Conservation (phyloP, 1,139 yeast genomes). For the Suhomyces panamericanus region DNA sequence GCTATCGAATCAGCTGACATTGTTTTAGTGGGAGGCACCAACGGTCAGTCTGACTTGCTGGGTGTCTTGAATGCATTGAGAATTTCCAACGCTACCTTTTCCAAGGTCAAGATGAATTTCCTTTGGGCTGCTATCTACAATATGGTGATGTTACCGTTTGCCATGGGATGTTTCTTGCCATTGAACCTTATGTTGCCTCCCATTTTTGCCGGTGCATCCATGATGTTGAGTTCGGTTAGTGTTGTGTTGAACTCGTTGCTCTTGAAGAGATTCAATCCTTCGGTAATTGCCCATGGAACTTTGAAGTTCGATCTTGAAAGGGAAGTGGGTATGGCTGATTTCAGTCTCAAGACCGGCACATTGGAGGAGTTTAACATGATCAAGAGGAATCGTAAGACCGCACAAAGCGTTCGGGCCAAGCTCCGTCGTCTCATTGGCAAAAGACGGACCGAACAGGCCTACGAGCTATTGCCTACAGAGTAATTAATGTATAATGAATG, state of each 20-base stretch:
- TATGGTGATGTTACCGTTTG: constrained; percentile 85
- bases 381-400: constrained; percentile 21
- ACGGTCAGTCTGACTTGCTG: constrained; percentile 44
- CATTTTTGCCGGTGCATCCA: constrained; percentile 88
- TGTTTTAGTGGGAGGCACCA: constrained; percentile 52
- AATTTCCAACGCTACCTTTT: constrained; percentile 69
- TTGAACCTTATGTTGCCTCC: constrained; percentile 79
- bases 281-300: constrained; percentile 21
- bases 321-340: constrained; percentile 19
- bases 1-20: constrained; percentile 96
- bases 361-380: constrained; percentile 31
- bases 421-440: constrained; percentile 2
- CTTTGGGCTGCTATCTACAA: constrained; percentile 88
- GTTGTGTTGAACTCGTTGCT: constrained; percentile 80
- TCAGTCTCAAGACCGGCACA: constrained; percentile 33
- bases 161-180: constrained; percentile 88
- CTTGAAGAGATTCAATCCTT: constrained; percentile 63
- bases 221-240: constrained; percentile 90
- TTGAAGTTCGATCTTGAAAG: constrained; percentile 26
- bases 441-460: constrained; percentile 3
- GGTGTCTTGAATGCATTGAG: constrained; percentile 76
- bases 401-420: constrained; percentile 2
- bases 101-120: constrained; percentile 76
- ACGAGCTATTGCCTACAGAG: constrained; percentile 12
- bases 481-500: not conserved